Base-by-base conservation (phyloP, 1,284 basidiomycete species). In the Sporisorium exsertum region DNA sequence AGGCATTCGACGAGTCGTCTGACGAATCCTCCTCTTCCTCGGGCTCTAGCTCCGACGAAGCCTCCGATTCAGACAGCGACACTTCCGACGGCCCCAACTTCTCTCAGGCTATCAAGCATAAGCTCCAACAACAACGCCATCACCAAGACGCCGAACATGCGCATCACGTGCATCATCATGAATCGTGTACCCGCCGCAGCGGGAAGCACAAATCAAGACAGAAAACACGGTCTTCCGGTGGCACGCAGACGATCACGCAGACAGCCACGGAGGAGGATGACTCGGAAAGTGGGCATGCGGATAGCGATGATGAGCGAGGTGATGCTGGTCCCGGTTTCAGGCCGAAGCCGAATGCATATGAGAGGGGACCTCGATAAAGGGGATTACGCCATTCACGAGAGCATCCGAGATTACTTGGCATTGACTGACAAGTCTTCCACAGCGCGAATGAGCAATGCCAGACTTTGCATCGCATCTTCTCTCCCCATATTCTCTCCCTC, bases 1-100 rank as follows among this genome's bases (percentile, higher is more conserved):
- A 79, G 22, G 73, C 83, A 0, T 84, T 83, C 52, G 83, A 81
- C 58, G 83, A 84, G 59, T 77, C 72, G 10, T 77, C 73, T 1
- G 73, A 74, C 40, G 78, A 78, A 20, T 64, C 63, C 1, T 63
- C 59, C 9, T 70, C 64, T 5, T 45, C 58, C 1, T 51, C 58
- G 6, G 9, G 10, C 43, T 45, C 35, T 10, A 26, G 32, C 32
- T 13, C 32, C 22, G 46, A 29, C 12, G 33, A 37, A 0, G 22
- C 12, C 10, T 56, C 58, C 20, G 45, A 61, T 7, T 45, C 43
- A 32, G 61, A 69, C 22, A 56, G 51, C 32, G 70, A 59, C 5
- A 22, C 33, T 2, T 40, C 26, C 0, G 55, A 64, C 5, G 33
- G 45, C 1, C 58, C 63, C 4, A 52, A 56, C n/a, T 22, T 58